Evolutionary conservation across 495 filamentous ascomycete species (phyloP), one percentile per base, ranked within the genome.

Genomic region (Parathielavia hyrcaniae): DNA sequence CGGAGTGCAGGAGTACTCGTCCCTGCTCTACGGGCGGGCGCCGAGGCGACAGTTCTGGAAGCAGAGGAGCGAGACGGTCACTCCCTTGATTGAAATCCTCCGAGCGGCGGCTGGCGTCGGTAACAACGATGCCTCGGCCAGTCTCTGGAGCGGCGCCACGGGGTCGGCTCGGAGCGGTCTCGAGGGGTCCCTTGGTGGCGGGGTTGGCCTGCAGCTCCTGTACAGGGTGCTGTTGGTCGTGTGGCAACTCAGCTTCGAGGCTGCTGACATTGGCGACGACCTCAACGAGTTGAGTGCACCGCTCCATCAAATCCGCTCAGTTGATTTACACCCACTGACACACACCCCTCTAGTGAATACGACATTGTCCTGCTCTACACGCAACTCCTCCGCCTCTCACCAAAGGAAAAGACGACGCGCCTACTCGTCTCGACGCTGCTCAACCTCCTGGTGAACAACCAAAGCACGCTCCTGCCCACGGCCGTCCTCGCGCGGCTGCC

Each of bases 181-280:
- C 43, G 89, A 90, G 67, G 79, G 79, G 23, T 80, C 82, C 17
- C 67, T 95, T 41, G 80, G 85, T 45, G 89, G 91, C 49, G 89
- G 89, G 16, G 88, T 99, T 50, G 89, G 91, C 16, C 75, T 99
- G 14, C 95, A 99, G 66, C 83, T 97, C 41, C 79, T 99, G 26
- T 99, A 99, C 69, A 90, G 96, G 62, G 87, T 96, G 20, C 79
- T 99, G 35, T 75, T 99, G 39, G 89, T 91, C 14, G 70, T 97
- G 22, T 99, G 95, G 95, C 90, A 97, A 75, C 77, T 97, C 50
- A 93, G 89, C 57, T 99, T 99, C 61, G 95, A 97, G 67, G 88
- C 86, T 22, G 77, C 77, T 32, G 74, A 87, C 8, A 80, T 99
- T 60, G 92, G 95, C 22, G 88, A 93, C 56, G 92, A 87, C 34